Evolutionary conservation across 139 green algal species (phyloP), one percentile per base, ranked within the genome.

Genomic region (Chlamydomonas schloesseri): DNA sequence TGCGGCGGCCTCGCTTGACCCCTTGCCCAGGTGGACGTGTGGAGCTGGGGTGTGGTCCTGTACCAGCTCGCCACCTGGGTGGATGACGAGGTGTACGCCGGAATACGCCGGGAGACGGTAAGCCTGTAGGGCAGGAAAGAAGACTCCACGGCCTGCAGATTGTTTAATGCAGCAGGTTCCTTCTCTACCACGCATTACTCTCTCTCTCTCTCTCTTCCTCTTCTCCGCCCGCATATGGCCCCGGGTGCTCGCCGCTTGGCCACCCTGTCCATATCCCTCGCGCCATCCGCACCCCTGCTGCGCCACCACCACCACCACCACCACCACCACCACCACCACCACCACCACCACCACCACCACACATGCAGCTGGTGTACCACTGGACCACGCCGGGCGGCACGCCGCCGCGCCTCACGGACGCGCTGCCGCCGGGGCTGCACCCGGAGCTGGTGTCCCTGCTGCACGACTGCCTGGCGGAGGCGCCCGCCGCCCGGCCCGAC

Each of bases 1-100:
- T n/a, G n/a, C n/a, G n/a, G n/a, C n/a, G n/a, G n/a, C n/a, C n/a
- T n/a, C n/a, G n/a, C n/a, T n/a, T n/a, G n/a, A n/a, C n/a, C n/a
- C n/a, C n/a, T n/a, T n/a, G n/a, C n/a, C n/a, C 77, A 84, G 77
- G 77, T 55, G 10, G 77, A 84, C 46, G 77, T 84, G 42, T 84
- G 65, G 64, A 75, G 64, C 77, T 84, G 62, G 64, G 77, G 77
- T 31, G 77, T 84, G 13, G 28, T 84, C 0, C 29, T 84, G 28
- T 84, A 75, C 46, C 77, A 84, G 65, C 60, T 84, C 46, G 77
- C 77, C 29, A 75, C 64, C 14, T 84, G 77, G 77, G 31, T 11
- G 13, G 60, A 65, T 18, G 18, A 74, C 21, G 10, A 26, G 29
- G 13, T 65, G 17, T 83, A 73, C 77, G 60, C 1, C 37, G 37